Percentiles rank a stretch among this genome's conserved stretches.
phyloP scores from a whole-genome alignment of 2,329 filamentous ascomycete species.

The Huntiella abstrusa region DNA sequence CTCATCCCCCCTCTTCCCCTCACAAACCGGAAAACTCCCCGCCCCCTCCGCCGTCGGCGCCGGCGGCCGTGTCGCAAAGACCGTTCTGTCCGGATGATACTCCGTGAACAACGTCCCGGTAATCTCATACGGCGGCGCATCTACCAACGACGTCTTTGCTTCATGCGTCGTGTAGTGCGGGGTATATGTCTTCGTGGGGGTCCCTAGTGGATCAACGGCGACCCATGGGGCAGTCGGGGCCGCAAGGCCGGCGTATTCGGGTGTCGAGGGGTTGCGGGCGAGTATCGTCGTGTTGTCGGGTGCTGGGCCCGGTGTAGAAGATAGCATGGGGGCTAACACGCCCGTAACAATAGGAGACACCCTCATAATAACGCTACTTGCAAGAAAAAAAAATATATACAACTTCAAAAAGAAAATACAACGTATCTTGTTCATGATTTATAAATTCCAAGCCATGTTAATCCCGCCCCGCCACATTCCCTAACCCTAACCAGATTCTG shows the following conservation, averaged over 20 bases:
- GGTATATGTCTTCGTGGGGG: slow-evolving; percentile 27
- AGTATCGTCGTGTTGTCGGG: too few species aligned
- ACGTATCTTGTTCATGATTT: too few species aligned
- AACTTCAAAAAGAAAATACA: too few species aligned
- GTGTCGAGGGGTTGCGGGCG: not conserved
- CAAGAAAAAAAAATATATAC: too few species aligned
- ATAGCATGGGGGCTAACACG: too few species aligned
- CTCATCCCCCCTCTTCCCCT: slow-evolving; percentile 27
- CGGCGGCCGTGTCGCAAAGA: slow-evolving; percentile 25
- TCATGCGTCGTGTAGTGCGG: slow-evolving; percentile 27
- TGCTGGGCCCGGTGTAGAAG: too few species aligned
- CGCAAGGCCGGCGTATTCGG: slow-evolving; percentile 12
- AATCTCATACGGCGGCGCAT: slow-evolving; percentile 26
- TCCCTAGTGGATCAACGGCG: slow-evolving; percentile 27
- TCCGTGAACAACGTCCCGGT: slow-evolving; percentile 26
- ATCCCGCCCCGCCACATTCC: too few species aligned
- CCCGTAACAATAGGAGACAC: too few species aligned
- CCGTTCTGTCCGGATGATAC: slow-evolving; percentile 22
- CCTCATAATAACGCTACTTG: too few species aligned
- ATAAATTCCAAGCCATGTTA: too few species aligned
- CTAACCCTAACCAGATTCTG: not conserved
- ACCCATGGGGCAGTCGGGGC: slow-evolving; percentile 31
- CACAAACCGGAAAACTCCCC: slow-evolving; percentile 27
- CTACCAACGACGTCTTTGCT: slow-evolving; percentile 23
- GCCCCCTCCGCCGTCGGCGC: slow-evolving; percentile 24